Evolutionary conservation across 2,329 filamentous ascomycete genomes (phyloP).

Genomic region (Nothopassalora personata): DNA sequence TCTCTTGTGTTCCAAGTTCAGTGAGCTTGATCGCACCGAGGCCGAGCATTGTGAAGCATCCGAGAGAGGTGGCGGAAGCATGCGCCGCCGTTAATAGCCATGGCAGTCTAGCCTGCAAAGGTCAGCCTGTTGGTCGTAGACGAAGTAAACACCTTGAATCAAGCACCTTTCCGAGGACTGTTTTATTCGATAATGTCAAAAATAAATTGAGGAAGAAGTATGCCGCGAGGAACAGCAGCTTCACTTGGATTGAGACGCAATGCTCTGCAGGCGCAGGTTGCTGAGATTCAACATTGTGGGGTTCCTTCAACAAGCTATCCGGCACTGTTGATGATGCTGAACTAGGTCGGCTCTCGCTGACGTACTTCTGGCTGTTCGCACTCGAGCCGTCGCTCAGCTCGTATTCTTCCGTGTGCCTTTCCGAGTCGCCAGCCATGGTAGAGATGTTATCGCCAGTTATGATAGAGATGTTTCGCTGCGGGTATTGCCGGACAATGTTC

Average conservation of each 20-base stretch:
- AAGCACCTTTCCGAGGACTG: conserved; percentile 44
- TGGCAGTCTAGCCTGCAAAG: conserved; percentile 51
- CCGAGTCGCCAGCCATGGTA: neutral
- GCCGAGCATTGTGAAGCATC: conserved; percentile 50
- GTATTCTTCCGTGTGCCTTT: neutral
- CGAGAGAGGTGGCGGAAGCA: conserved; percentile 53
- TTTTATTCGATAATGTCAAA: conserved; percentile 57
- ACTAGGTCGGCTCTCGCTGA: conserved; percentile 41
- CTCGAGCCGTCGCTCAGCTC: neutral
- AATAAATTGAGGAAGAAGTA: conserved; percentile 50
- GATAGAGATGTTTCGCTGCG: neutral
- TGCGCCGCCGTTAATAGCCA: conserved; percentile 58
- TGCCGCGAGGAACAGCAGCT: conserved; percentile 24
- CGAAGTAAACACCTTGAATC: neutral
- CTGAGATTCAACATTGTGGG: conserved; percentile 27
- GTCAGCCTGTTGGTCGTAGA: neutral
- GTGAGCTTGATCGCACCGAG: conserved; percentile 51
- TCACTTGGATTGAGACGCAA: conserved; percentile 17
- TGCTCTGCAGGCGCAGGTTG: conserved; percentile 16
- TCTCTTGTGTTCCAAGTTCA: conserved; percentile 49
- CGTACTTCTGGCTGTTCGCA: neutral
- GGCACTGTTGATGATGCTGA: neutral
- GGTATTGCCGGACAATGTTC: neutral
- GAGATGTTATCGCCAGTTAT: neutral
- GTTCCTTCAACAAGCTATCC: conserved; percentile 37